phyloP scores from a whole-genome alignment of 1,284 basidiomycete species.

The Naganishia albida region DNA sequence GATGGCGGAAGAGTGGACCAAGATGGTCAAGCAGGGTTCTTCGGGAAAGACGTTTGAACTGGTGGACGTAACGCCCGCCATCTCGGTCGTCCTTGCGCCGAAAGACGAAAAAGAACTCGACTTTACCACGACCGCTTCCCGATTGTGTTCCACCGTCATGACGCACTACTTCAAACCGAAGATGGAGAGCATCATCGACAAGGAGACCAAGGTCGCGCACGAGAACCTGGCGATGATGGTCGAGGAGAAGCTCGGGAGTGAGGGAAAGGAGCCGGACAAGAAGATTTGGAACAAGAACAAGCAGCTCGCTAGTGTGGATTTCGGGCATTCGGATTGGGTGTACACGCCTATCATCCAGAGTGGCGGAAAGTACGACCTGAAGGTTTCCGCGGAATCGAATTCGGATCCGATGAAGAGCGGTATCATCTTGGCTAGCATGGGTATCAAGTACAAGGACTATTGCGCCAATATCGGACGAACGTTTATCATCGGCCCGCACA shows the following conservation, averaged over 20 bases:
- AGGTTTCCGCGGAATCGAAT: conserved; percentile 81
- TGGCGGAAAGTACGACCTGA: conserved; percentile 85
- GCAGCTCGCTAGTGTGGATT: conserved; percentile 77
- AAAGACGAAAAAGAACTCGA: conserved; percentile 92
- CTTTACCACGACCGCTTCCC: conserved; percentile 64
- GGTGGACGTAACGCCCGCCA: conserved; percentile 72
- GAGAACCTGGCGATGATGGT: conserved; percentile 68
- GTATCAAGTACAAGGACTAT: conserved; percentile 90
- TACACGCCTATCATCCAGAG: conserved; percentile 96
- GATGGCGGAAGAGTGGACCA: conserved; percentile 56
- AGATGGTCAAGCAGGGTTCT: conserved; percentile 49
- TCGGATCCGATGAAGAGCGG: conserved; percentile 84
- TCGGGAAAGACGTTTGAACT: conserved; percentile 62
- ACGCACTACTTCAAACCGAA: conserved; percentile 82
- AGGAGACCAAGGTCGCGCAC: conserved; percentile 85
- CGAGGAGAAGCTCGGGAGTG: conserved; percentile 81
- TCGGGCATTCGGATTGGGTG: conserved; percentile 83
- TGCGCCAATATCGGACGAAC: conserved; percentile 89
- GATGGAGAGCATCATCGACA: conserved; percentile 86
- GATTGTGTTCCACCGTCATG: conserved; percentile 81
- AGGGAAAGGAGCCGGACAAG: conserved; percentile 83
- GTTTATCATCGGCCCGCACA: conserved; percentile 90
- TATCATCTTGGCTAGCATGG: conserved; percentile 83
- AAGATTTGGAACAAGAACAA: conserved; percentile 80
- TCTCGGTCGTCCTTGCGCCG: conserved; percentile 76